Conservation (phyloP, 768 basidiomycete genomes). For the Cantharellus cinnabarinus region DNA sequence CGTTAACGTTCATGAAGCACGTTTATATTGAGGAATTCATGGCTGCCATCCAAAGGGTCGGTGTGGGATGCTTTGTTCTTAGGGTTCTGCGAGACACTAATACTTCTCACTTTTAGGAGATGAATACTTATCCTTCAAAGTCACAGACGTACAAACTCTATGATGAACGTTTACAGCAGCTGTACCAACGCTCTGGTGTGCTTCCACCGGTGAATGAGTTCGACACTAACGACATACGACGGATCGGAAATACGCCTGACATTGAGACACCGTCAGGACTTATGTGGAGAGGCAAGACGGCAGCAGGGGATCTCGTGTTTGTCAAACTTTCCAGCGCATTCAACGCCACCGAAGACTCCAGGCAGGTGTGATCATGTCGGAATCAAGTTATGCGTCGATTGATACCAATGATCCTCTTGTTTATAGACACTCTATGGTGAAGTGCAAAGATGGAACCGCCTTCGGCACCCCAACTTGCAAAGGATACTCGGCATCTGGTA, state of each 20-base stretch:
- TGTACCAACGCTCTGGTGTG: not conserved
- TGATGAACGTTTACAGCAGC: not conserved
- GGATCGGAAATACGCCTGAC: not conserved
- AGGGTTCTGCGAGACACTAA: not conserved
- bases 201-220: not conserved
- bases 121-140: not conserved
- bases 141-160: not conserved
- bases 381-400: not conserved
- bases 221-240: not conserved
- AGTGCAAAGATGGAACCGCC: not conserved
- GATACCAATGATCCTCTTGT: not conserved
- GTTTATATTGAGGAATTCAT: conserved; percentile 1
- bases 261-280: not conserved
- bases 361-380: not conserved
- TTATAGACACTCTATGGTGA: not conserved
- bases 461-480: not conserved
- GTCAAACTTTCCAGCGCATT: not conserved
- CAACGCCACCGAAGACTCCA: not conserved
- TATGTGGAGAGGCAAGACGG: not conserved
- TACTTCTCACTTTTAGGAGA: not conserved
- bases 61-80: not conserved
- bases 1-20: not conserved
- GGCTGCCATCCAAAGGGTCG: not conserved
- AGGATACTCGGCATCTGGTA: not conserved
- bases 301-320: not conserved